Evolutionary conservation across 352 stramenopile species (phyloP).

Genomic region (Pythium rhizo-oryzae): DNA sequence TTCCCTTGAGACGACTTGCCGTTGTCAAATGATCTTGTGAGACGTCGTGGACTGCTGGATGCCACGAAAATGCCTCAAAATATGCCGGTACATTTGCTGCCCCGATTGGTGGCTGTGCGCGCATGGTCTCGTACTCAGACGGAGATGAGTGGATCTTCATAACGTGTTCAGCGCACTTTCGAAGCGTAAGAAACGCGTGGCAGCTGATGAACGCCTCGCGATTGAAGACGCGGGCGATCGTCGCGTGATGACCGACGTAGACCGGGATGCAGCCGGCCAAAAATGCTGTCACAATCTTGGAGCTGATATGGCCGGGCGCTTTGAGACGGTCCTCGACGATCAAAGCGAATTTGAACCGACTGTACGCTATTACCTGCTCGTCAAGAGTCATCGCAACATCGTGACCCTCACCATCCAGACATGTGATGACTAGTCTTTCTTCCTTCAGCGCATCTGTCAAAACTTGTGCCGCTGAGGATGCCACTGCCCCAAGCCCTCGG

Average conservation of each 20-base stretch:
- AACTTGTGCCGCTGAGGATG: background rate
- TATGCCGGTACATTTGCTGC: conserved; percentile 31
- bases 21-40: background rate
- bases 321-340: conserved; percentile 50
- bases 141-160: conserved; percentile 17
- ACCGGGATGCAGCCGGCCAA: conserved; percentile 58
- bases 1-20: background rate
- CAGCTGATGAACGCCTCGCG: conserved; percentile 52
- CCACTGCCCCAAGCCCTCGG: background rate
- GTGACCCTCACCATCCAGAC: background rate
- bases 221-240: conserved; percentile 43
- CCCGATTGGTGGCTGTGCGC: conserved; percentile 28
- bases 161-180: conserved; percentile 38
- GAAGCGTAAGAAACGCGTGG: conserved; percentile 31
- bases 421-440: background rate
- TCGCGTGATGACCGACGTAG: conserved; percentile 45
- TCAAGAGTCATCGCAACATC: background rate
- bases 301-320: conserved; percentile 47
- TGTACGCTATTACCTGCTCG: background rate
- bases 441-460: background rate
- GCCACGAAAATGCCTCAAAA: conserved; percentile 43
- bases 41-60: conserved; percentile 22
- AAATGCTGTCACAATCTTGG: conserved; percentile 59
- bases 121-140: conserved; percentile 35
- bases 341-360: conserved; percentile 52